Conservation (phyloP, 208 protist species). For the Acanthamoeba polyphaga region DNA sequence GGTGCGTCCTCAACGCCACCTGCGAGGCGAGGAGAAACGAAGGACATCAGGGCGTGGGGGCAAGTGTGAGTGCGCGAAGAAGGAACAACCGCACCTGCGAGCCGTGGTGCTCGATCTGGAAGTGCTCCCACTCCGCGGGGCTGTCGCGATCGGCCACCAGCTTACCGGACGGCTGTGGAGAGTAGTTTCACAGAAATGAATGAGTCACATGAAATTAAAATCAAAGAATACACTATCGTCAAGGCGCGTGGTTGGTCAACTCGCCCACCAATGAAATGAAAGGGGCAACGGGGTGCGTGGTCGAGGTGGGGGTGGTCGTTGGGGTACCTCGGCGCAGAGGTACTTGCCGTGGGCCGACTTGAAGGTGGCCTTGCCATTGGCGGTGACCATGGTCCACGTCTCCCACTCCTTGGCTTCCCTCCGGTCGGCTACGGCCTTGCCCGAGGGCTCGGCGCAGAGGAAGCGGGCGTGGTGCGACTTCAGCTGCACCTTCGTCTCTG, state of each 20-base stretch:
- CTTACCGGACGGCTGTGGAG: not conserved
- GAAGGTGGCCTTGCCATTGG: not conserved
- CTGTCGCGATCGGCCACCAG: not conserved
- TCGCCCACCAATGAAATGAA: not conserved
- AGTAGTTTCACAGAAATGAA: no score
- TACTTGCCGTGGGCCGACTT: constrained; percentile 1
- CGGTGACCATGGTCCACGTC: not conserved
- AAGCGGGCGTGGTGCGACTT: constrained; percentile 2
- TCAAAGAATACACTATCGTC: no score
- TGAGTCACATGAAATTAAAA: no score
- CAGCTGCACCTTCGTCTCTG: not conserved
- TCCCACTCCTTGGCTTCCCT: not conserved
- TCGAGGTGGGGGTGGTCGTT: not conserved
- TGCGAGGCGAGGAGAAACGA: not conserved
- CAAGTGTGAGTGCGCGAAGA: no score
- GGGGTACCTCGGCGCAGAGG: not conserved
- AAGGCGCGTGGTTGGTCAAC: no score
- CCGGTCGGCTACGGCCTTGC: constrained; percentile 27
- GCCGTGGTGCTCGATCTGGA: not conserved
- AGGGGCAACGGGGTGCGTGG: not conserved
- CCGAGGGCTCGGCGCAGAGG: constrained; percentile 17
- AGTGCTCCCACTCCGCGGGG: not conserved
- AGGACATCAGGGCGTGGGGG: no score
- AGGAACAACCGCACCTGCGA: no score
- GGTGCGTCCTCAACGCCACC: not conserved